A percentile compares a stretch with the other conserved stretches of the same genome.
Conservation (phyloP, 345 rosid species). For the Geranium brycei region DNA sequence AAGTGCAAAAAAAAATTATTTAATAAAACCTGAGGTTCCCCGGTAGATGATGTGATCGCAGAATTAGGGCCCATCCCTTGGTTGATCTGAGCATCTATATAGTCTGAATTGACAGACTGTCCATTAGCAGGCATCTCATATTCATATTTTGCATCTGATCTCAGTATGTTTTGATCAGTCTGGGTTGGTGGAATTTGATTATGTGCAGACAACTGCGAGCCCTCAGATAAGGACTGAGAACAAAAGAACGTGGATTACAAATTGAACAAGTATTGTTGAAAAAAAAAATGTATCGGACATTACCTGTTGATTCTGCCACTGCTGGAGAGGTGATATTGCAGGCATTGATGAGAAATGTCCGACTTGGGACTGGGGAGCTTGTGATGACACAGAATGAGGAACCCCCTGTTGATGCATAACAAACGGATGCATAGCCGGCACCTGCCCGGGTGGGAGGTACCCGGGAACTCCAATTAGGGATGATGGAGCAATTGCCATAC, state of each 20-base stretch:
- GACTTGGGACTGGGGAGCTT: conserved; percentile 42
- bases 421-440: conserved; percentile 62
- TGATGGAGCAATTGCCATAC: conserved; percentile 38
- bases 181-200: conserved; percentile 42
- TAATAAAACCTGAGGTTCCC: conserved; percentile 45
- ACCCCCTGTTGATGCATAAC: conserved; percentile 65
- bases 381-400: conserved; percentile 54
- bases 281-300: background rate
- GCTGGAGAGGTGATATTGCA: conserved; percentile 32
- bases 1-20: conserved; percentile 3
- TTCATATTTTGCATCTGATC: conserved; percentile 42
- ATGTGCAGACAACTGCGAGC: conserved; percentile 32
- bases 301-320: conserved; percentile 74
- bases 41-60: conserved; percentile 33
- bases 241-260: background rate
- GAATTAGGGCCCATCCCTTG: conserved; percentile 39
- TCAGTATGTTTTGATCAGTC: conserved; percentile 32
- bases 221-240: conserved; percentile 44
- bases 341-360: conserved; percentile 46
- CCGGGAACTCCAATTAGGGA: conserved; percentile 53
- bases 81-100: conserved; percentile 36
- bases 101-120: conserved; percentile 39
- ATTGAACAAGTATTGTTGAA: background rate
- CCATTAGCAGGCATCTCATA: conserved; percentile 45
- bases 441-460: conserved; percentile 66